Percentiles rank a stretch among this genome's conserved stretches.
phyloP scores from a whole-genome alignment of 441 rosid genomes.

The Pelargonium citronellum region DNA sequence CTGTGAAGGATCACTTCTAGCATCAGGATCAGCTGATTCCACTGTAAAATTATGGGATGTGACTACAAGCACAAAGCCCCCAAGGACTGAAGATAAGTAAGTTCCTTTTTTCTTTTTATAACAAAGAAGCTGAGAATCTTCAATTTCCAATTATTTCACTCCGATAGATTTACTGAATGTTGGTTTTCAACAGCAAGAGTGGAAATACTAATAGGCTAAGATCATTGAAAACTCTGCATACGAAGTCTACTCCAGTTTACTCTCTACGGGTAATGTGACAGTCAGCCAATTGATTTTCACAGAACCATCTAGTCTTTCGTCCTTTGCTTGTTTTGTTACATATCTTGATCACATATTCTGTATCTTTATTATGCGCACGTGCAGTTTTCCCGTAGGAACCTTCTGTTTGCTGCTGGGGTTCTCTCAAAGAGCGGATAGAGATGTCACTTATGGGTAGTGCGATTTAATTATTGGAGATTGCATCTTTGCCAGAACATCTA shows the following conservation, averaged over 20 bases:
- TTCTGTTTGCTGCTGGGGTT: slow-evolving; percentile 75
- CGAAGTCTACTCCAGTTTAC: slow-evolving; percentile 79
- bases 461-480: not conserved
- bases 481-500: not conserved
- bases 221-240: slow-evolving; percentile 70
- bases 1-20: slow-evolving; percentile 88
- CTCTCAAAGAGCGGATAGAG: slow-evolving; percentile 41
- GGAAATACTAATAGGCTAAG: slow-evolving; percentile 72
- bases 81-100: slow-evolving; percentile 72
- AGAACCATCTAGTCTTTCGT: not conserved
- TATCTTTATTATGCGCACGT: slow-evolving; percentile 1
- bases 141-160: not conserved
- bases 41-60: slow-evolving; percentile 91
- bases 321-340: no score
- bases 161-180: not conserved
- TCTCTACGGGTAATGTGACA: slow-evolving; percentile 49
- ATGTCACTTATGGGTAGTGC: not conserved
- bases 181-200: slow-evolving; percentile 35
- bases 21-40: slow-evolving; percentile 96
- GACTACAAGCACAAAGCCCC: slow-evolving; percentile 54
- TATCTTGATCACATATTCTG: not conserved
- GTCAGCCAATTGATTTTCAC: not conserved
- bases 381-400: slow-evolving; percentile 84
- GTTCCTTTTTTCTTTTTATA: slow-evolving; percentile 19
- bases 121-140: not conserved